Conservation (phyloP, 2,329 filamentous ascomycete genomes). For the Colletotrichum australisinense region DNA sequence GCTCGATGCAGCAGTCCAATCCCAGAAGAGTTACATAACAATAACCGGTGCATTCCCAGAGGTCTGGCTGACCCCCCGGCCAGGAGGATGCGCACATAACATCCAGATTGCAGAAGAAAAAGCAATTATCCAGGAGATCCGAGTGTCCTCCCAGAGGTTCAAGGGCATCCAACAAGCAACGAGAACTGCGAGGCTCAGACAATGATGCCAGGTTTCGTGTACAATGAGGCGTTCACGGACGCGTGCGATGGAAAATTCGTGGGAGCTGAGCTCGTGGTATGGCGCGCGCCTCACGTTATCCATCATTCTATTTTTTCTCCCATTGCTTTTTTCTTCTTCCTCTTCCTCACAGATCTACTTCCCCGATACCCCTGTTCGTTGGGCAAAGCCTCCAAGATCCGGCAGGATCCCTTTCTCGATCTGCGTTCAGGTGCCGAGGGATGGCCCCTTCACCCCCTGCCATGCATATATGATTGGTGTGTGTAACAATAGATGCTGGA, state of each 20-base stretch:
- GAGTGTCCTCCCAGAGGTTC: conserved; percentile 4
- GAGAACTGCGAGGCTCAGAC: conserved; percentile 15
- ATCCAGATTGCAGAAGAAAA: conserved; percentile 23
- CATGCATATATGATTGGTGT: not conserved
- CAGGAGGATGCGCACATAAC: conserved; percentile 9
- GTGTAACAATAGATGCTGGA: conserved; percentile 10
- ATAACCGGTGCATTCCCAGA: conserved; percentile 15
- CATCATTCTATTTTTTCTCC: not conserved
- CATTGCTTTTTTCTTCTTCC: not conserved
- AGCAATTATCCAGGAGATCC: conserved; percentile 29
- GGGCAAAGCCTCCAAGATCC: not conserved
- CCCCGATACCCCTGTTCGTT: not conserved
- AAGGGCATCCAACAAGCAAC: conserved; percentile 25
- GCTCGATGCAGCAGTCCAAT: conserved; percentile 3
- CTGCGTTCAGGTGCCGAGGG: conserved; percentile 7
- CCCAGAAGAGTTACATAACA: conserved; percentile 3
- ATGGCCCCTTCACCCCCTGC: not conserved
- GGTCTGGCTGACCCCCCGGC: not conserved
- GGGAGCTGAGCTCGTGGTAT: not conserved
- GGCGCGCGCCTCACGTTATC: not conserved
- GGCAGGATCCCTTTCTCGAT: not conserved
- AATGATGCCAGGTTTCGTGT: conserved; percentile 23
- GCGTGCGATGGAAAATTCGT: not conserved
- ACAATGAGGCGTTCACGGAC: conserved; percentile 10
- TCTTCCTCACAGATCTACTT: conserved; percentile 24